Percentiles rank a stretch among this genome's conserved stretches.
Conservation (phyloP, 306 rosid species). For the Dryas drummondii region DNA sequence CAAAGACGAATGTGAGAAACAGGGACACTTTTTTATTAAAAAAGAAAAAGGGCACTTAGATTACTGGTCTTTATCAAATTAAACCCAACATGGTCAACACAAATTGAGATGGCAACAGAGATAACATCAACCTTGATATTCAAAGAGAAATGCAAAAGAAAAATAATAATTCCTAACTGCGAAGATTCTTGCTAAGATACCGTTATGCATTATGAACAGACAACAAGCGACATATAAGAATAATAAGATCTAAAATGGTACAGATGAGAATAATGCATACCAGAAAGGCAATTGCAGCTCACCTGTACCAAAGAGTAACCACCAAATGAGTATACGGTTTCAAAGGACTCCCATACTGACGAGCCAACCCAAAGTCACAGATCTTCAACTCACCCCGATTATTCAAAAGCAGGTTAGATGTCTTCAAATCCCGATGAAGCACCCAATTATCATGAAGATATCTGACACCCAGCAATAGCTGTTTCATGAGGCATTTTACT, state of each 20-base stretch:
- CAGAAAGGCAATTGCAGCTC: constrained; percentile 22
- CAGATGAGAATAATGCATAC: background rate
- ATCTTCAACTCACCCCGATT: constrained; percentile 96
- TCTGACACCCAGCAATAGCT: constrained; percentile 88
- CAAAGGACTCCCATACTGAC: constrained; percentile 98
- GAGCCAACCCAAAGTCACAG: constrained; percentile 98
- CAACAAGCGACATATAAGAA: background rate
- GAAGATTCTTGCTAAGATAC: background rate
- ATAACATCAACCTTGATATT: background rate
- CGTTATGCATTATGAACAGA: background rate
- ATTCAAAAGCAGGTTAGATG: constrained; percentile 90
- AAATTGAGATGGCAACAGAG: background rate
- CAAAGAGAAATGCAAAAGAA: background rate
- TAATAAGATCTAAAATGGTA: background rate
- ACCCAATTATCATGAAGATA: constrained; percentile 99
- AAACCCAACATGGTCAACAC: background rate
- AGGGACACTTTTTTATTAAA: background rate
- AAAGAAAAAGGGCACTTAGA: background rate
- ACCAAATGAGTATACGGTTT: constrained; percentile 97
- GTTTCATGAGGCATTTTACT: constrained; percentile 97
- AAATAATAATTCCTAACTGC: background rate
- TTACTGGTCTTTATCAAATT: background rate
- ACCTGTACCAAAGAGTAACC: constrained; percentile 99
- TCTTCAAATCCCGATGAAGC: constrained; percentile 96
- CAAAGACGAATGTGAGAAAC: background rate